Percentiles rank a stretch among this genome's conserved stretches.
Conservation (phyloP, 495 filamentous ascomycete genomes). For the Lasiosphaeriaceae sp. region DNA sequence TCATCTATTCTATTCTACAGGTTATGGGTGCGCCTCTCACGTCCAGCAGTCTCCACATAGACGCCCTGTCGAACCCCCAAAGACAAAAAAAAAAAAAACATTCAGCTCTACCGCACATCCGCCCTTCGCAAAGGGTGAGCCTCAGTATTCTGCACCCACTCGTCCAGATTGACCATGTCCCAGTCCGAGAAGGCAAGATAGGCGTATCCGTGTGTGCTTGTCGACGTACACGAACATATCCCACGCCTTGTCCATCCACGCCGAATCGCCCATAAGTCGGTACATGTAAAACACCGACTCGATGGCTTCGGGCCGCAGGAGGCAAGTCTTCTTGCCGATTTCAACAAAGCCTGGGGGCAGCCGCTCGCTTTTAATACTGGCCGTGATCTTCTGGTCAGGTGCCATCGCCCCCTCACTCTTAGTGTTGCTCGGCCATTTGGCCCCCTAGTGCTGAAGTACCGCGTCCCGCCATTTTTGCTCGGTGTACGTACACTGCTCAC, state of each 20-base stretch:
- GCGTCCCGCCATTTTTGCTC: too few relatives aligned
- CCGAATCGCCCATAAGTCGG: conserved; percentile 52
- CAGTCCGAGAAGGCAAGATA: conserved; percentile 78
- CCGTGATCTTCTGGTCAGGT: conserved; percentile 46
- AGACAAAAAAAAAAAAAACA: not conserved
- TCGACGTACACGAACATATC: conserved; percentile 48
- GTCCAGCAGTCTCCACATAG: too few relatives aligned
- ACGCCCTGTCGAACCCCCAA: too few relatives aligned
- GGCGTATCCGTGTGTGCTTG: conserved; percentile 55
- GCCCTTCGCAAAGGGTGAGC: conserved; percentile 66
- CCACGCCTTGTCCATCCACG: conserved; percentile 58
- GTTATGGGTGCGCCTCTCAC: too few relatives aligned
- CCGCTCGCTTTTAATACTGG: not conserved
- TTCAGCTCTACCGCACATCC: conserved; percentile 8
- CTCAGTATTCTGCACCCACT: conserved; percentile 63
- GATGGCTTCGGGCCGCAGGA: conserved; percentile 65
- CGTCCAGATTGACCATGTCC: conserved; percentile 58
- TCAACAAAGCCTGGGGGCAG: conserved; percentile 52
- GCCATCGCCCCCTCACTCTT: conserved; percentile 58
- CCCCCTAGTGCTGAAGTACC: too few relatives aligned
- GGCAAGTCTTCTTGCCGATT: conserved; percentile 59
- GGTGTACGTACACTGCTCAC: too few relatives aligned
- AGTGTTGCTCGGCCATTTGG: too few relatives aligned
- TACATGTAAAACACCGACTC: conserved; percentile 61
- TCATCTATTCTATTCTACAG: too few relatives aligned